Evolutionary conservation across 257 asterid genomes (phyloP).

Genomic region (Solanum medicagineum): DNA sequence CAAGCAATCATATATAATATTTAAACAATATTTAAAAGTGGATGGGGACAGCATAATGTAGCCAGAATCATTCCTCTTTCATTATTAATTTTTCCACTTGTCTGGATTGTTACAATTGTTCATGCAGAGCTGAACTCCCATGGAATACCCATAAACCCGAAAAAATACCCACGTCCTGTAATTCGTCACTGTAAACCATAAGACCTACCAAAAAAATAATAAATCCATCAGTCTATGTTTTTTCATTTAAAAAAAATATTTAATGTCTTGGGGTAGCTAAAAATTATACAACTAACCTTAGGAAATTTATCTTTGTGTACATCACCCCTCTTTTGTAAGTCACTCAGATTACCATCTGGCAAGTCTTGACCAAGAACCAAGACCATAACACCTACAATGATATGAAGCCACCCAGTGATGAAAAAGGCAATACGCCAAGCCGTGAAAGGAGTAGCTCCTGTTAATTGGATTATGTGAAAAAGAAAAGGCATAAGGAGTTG

Average conservation of each 20-base stretch:
- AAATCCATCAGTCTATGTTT: neutral
- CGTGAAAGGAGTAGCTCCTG: constrained; percentile 9
- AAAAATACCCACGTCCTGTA: constrained; percentile 10
- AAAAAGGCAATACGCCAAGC: constrained; percentile 10
- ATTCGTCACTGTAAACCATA: constrained; percentile 1
- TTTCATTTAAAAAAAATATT: neutral
- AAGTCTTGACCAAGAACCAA: constrained; percentile 6
- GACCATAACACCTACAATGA: constrained; percentile 3
- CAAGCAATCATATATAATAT: too few relatives aligned
- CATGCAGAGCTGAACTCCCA: constrained; percentile 10
- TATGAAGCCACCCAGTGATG: constrained; percentile 7
- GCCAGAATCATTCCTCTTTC: too few relatives aligned
- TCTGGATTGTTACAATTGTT: too few relatives aligned
- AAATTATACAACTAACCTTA: neutral
- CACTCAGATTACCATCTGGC: constrained; percentile 5
- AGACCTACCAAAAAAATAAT: neutral
- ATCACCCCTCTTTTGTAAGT: neutral
- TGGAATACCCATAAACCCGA: constrained; percentile 1
- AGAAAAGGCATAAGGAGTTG: constrained; percentile 11
- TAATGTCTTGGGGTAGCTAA: neutral
- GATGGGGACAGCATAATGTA: too few relatives aligned
- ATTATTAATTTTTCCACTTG: too few relatives aligned
- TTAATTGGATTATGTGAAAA: neutral
- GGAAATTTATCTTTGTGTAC: constrained; percentile 4
- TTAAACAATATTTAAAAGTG: too few relatives aligned